Evolutionary conservation across 306 rosid species (phyloP), one percentile per base, ranked within the genome.

Genomic region (Gleditsia sinensis): DNA sequence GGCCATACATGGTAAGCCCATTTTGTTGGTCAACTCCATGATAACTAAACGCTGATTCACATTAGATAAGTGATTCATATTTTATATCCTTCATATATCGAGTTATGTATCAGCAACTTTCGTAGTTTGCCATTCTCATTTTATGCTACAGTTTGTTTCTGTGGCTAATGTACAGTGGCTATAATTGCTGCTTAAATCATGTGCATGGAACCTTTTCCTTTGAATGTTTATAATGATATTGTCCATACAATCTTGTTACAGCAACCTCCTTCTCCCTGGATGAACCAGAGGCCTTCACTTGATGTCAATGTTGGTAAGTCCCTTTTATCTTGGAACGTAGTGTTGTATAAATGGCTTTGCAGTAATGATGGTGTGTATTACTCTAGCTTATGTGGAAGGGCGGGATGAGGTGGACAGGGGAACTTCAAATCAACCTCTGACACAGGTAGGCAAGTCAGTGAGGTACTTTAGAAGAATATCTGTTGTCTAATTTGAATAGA

Each of bases 201-300:
- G 57, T 72, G 71, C 45, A 3, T 34, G 48, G 55, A 33, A 27
- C 9, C 5, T 23, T 19, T 55, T 30, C 39, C 9, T 32, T 59
- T 21, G 17, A 55, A 39, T 46, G 39, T 56, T 61, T 56, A 28
- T 45, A 64, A 71, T 53, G 78, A 74, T 68, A 12, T 59, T 66
- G 30, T 71, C 50, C 60, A 40, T 70, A 34, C 81, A 34, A 74
- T 78, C 69, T 56, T 81, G 48, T 34, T 75, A 69, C 95, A 92
- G 99, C 98, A 83, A 86, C 91, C 98, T 74, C 89, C 98, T 65
- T 90, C 98, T 77, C 79, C 94, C 49, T 95, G 99, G 99, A 95
- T 89, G 92, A 88, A 75, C 86, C 96, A 61, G 75, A 88, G 98
- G 77, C 83, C 96, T 73, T 75, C 99, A 67, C 97, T 95, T 51